These are phyloP conservation scores for Penicillium expansum DNA, from an alignment of 2,329 filamentous ascomycete genomes.

Conservation along the genomic window DNA sequence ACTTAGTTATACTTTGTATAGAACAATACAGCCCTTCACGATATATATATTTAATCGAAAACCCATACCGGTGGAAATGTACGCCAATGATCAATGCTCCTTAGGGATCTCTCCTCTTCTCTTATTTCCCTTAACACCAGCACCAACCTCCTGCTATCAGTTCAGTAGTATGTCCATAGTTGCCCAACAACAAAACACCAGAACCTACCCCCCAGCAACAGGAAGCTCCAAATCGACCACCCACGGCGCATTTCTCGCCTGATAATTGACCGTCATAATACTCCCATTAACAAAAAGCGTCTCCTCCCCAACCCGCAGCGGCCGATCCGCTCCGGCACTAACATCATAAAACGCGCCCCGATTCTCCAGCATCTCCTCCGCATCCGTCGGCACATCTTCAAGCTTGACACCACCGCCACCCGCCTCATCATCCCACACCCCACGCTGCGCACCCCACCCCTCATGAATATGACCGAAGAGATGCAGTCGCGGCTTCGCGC, in stretches of 20 bases:
- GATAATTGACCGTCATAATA: conserved; percentile 52
- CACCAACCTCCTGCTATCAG: too few species aligned
- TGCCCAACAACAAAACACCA: too few species aligned
- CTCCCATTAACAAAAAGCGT: conserved; percentile 60
- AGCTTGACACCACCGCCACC: conserved; percentile 11
- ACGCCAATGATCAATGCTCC: too few species aligned
- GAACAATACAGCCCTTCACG: too few species aligned
- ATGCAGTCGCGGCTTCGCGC: conserved; percentile 55
- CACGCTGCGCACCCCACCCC: conserved; percentile 48
- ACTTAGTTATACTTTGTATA: too few species aligned
- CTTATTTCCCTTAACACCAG: too few species aligned
- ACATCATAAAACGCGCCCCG: conserved; percentile 37
- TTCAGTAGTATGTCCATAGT: too few species aligned
- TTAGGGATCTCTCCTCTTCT: too few species aligned
- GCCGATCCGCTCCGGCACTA: conserved; percentile 25
- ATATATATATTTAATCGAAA: too few species aligned
- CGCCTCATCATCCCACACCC: conserved; percentile 25
- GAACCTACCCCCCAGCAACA: conserved; percentile 2
- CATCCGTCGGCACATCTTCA: conserved; percentile 23
- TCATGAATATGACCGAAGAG: conserved; percentile 65
- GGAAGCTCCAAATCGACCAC: conserved; percentile 54
- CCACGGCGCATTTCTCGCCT: conserved; percentile 54
- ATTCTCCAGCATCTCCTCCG: conserved; percentile 31
- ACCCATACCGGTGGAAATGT: too few species aligned
- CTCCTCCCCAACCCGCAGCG: conserved; percentile 48